Percentiles rank a stretch among this genome's conserved stretches.
Conservation (phyloP, 257 asterid genomes). For the Nicotiana otophora region DNA sequence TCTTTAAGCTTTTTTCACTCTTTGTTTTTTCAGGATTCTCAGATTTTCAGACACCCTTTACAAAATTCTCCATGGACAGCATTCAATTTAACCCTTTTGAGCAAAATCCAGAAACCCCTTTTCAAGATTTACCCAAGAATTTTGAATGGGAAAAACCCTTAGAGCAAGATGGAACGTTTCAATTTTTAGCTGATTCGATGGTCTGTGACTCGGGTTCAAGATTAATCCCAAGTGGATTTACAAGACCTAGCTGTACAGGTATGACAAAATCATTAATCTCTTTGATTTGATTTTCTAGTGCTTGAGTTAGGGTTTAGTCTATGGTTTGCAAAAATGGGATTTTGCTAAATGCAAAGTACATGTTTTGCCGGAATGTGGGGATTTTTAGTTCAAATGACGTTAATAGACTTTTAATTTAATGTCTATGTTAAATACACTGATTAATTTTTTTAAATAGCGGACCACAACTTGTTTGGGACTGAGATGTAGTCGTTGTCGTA, state of each 20-base stretch:
- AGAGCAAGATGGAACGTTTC: slow-evolving; percentile 42
- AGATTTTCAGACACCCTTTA: neutral
- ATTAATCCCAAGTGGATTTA: slow-evolving; percentile 54
- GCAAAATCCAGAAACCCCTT: slow-evolving; percentile 26
- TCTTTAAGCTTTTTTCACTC: neutral
- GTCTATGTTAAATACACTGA: neutral
- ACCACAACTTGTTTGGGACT: no score
- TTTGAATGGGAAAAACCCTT: slow-evolving; percentile 26
- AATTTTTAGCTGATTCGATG: slow-evolving; percentile 61
- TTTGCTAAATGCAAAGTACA: neutral
- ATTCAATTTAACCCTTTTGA: slow-evolving; percentile 17
- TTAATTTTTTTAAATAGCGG: neutral
- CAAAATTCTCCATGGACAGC: slow-evolving; percentile 37
- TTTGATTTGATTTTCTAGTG: neutral
- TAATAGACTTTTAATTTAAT: neutral
- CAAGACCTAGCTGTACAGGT: slow-evolving; percentile 52
- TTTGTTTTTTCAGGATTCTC: slow-evolving; percentile 8
- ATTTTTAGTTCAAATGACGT: neutral
- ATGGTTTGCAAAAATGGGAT: neutral
- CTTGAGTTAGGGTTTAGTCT: neutral
- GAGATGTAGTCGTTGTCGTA: neutral
- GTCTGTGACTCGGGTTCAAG: slow-evolving; percentile 63
- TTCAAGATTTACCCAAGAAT: slow-evolving; percentile 31
- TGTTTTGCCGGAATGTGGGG: neutral
- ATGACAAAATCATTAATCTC: slow-evolving; percentile 4